Evolutionary conservation across 805 yeast genomes (phyloP).

Genomic region (Groenewaldozyma tartarivorans): DNA sequence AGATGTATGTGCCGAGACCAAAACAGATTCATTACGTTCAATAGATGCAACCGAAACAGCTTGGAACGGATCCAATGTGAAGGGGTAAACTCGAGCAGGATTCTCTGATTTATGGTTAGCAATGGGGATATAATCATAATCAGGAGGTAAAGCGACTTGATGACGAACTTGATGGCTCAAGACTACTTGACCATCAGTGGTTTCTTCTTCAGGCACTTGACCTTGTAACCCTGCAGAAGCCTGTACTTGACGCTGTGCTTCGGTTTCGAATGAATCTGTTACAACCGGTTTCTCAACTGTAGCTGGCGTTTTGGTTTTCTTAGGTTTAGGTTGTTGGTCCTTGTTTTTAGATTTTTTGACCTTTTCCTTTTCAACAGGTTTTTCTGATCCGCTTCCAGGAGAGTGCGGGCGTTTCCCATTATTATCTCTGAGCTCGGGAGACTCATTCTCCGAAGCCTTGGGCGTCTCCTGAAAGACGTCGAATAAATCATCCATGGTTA

Average conservation of each 20-base stretch:
- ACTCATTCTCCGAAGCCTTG: conserved; percentile 8
- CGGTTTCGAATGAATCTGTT: conserved; percentile 79
- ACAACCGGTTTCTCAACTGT: conserved; percentile 36
- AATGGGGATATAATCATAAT: conserved; percentile 79
- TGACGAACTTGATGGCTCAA: conserved; percentile 92
- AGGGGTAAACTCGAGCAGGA: conserved; percentile 83
- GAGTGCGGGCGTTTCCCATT: too few species aligned
- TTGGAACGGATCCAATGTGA: conserved; percentile 92
- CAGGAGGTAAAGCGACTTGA: conserved; percentile 94
- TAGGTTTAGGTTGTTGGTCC: background rate
- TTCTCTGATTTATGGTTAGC: conserved; percentile 75
- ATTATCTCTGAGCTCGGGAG: background rate
- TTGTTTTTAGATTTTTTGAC: background rate
- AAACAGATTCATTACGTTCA: conserved; percentile 86
- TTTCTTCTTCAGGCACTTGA: conserved; percentile 28
- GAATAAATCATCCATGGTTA: conserved; percentile 22
- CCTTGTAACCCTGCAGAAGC: conserved; percentile 64
- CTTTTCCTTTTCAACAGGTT: too few species aligned
- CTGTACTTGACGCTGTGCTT: conserved; percentile 81
- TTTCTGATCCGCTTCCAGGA: too few species aligned
- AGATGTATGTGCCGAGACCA: conserved; percentile 95
- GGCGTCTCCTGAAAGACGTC: conserved; percentile 25
- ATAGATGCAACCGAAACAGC: conserved; percentile 94
- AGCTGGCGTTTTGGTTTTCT: background rate
- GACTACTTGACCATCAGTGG: conserved; percentile 47